Evolutionary conservation across 169 alveolate genomes (phyloP).

Genomic region (Plasmodium vinckei): DNA sequence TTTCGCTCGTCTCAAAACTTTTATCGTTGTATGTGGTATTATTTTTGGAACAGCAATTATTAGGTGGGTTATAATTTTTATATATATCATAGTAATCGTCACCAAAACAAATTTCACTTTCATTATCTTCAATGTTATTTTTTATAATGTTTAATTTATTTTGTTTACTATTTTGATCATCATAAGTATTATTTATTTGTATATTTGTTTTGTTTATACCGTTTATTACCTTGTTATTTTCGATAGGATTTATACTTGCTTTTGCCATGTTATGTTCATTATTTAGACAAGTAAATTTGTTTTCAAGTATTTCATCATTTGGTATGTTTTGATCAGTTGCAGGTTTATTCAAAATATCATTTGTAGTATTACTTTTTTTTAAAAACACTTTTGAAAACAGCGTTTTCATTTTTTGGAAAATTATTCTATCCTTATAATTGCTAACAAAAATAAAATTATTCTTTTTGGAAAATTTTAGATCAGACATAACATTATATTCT

Average conservation of each 20-base stretch:
- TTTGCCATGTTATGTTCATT: background rate
- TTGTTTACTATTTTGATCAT: background rate
- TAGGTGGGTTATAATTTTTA: too few species aligned
- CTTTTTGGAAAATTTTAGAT: background rate
- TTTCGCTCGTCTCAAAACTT: too few species aligned
- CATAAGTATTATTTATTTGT: background rate
- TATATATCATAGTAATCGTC: slow-evolving; percentile 16
- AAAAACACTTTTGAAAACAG: slow-evolving; percentile 22
- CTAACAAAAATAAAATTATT: slow-evolving; percentile 2
- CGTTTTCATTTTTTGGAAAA: slow-evolving; percentile 34
- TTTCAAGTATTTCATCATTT: too few species aligned
- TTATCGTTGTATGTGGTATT: too few species aligned
- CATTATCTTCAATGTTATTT: background rate
- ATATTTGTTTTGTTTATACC: background rate
- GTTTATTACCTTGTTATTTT: background rate
- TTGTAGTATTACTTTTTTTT: slow-evolving; percentile 9
- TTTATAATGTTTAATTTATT: background rate
- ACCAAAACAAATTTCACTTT: slow-evolving; percentile 41
- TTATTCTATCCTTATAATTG: slow-evolving; percentile 5
- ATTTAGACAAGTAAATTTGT: too few species aligned
- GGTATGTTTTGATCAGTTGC: background rate
- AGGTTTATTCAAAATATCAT: background rate
- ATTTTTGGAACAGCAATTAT: too few species aligned
- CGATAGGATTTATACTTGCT: too few species aligned
- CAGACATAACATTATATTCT: background rate